Evolutionary conservation across 139 green algal genomes (phyloP), one percentile per base, ranked within the genome.

Genomic region (Chlamydomonas sphaeroides): DNA sequence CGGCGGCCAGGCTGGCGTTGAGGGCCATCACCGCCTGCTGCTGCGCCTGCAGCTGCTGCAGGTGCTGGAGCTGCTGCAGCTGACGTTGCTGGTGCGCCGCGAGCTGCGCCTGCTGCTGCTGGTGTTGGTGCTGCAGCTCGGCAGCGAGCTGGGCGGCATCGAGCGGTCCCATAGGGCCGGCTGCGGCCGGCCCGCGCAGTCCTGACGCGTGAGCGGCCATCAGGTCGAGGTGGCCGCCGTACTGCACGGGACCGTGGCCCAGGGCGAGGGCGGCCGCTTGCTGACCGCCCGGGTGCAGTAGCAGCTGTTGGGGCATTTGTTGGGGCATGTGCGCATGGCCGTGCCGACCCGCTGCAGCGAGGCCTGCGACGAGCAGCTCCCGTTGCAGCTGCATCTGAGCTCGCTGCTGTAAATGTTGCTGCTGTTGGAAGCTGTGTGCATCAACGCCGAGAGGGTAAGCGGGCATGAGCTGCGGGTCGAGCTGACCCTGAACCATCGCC

Each of bases 301-400:
- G 69, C n/a, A 30, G 68, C 45, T 41, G 42, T 76, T 76, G 68
- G 1, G 48, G 68, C 68, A 65, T 41, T 59, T 74, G 68, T 61
- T 30, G 17, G 14, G 3, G 17, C 51, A n/a, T 26, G 6, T 32
- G 56, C 21, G 56, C 56, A 32, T 10, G 45, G 11, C 45, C 45
- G 45, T 14, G 45, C 11, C 11, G 11, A 53, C 11, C 45, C 45
- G 14, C 14, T 14, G 45, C 45, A 53, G 45, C 45, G 45, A 21
- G 45, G 11, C 14, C 45, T 21, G 45, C 23, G 56, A n/a, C 18
- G 23, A 62, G 56, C 17, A 28, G 18, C 25, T 62, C 18, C 69
- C 39, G 69, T 7, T 65, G 69, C n/a, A 48, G 68, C 8, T 30
- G 35, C 25, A 57, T 53, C 1, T 57, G 56, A 1, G 68, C 53